These are phyloP conservation scores for Nicotiana sylvestris DNA, from an alignment of 257 asterid species.

Conservation along the genomic window DNA sequence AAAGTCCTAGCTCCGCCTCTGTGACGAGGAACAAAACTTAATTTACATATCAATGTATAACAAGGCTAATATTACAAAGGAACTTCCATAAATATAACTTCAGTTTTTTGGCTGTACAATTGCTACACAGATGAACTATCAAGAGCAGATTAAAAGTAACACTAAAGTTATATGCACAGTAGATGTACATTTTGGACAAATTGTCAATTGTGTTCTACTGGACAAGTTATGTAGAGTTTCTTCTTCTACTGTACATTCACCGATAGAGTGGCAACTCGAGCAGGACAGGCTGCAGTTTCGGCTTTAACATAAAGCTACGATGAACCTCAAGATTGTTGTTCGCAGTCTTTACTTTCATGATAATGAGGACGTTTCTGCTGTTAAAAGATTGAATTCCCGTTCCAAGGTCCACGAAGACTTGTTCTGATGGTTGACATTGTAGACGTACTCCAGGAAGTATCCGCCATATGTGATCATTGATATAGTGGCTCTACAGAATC, in stretches of 20 bases:
- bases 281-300: background rate
- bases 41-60: background rate
- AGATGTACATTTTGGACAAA: background rate
- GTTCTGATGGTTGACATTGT: constrained; percentile 57
- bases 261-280: background rate
- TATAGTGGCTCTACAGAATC: constrained; percentile 61
- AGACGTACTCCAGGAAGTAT: constrained; percentile 62
- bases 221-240: background rate
- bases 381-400: constrained; percentile 63
- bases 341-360: background rate
- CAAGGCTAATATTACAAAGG: background rate
- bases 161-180: background rate
- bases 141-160: background rate
- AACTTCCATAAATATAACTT: background rate
- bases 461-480: constrained; percentile 59
- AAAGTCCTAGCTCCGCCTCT: no score
- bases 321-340: background rate
- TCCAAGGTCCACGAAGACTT: constrained; percentile 76
- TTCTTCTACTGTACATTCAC: background rate
- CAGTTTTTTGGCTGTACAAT: background rate
- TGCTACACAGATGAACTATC: background rate
- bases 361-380: constrained; percentile 13
- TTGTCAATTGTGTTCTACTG: background rate
- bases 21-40: no score
- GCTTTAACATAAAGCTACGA: background rate